Conservation (phyloP, 176 grass and related monocot species). For the Raddia distichophylla region DNA sequence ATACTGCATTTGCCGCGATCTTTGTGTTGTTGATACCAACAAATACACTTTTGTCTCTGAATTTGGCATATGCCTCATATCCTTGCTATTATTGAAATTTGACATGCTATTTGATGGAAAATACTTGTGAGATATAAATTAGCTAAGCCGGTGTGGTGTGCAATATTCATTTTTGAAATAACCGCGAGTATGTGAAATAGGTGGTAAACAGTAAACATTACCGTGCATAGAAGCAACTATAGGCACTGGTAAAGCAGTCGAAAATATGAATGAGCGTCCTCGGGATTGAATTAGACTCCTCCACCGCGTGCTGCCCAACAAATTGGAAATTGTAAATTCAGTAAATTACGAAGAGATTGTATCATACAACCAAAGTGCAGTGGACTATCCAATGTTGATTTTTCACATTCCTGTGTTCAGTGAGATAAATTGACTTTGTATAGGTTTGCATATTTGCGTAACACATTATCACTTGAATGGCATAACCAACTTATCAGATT, state of each 20-base stretch:
- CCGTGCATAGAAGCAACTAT: constrained; percentile 79
- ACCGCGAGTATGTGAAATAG: neutral
- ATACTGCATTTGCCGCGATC: no score
- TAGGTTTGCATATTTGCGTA: constrained; percentile 1
- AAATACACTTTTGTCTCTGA: no score
- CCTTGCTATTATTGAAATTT: no score
- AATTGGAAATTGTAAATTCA: constrained; percentile 29
- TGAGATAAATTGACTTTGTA: neutral
- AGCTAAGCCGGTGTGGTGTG: no score
- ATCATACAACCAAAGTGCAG: neutral
- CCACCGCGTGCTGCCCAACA: constrained; percentile 77
- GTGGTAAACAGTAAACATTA: constrained; percentile 49
- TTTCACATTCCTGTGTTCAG: neutral
- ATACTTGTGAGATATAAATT: no score
- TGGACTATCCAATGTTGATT: neutral
- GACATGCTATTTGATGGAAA: no score
- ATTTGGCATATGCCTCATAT: no score
- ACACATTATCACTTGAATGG: neutral
- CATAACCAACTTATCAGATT: no score
- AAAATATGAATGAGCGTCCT: constrained; percentile 94
- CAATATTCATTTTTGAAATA: constrained; percentile 17
- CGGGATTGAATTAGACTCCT: constrained; percentile 86
- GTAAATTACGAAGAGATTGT: neutral
- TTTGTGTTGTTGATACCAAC: no score
- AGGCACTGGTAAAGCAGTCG: constrained; percentile 80